Evolutionary conservation across 1,284 basidiomycete species (phyloP).

Genomic region (Phellopilus nigrolimitatus): DNA sequence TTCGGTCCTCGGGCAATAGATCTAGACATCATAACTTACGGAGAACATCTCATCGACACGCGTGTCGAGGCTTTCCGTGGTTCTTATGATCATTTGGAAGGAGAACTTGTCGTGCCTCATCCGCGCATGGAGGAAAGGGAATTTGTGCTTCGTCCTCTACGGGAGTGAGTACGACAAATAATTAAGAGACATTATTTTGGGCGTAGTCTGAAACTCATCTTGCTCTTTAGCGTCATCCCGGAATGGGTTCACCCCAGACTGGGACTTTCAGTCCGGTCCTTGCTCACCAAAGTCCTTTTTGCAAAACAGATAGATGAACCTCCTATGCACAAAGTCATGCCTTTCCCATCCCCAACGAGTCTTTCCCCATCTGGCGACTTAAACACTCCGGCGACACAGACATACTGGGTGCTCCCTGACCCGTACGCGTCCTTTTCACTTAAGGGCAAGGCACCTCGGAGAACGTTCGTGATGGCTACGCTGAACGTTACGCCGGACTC

Average conservation of each 20-base stretch:
- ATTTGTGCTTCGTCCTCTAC: slow-evolving; percentile 86
- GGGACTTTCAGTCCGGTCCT: slow-evolving; percentile 39
- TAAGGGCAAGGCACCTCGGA: slow-evolving; percentile 22
- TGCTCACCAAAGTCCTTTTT: slow-evolving; percentile 41
- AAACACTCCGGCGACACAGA: slow-evolving; percentile 44
- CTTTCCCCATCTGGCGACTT: slow-evolving; percentile 16
- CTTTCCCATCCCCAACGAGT: slow-evolving; percentile 47
- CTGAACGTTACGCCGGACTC: slow-evolving; percentile 96
- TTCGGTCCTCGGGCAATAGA: slow-evolving; percentile 92
- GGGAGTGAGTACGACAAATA: slow-evolving; percentile 59
- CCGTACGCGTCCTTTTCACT: slow-evolving; percentile 19
- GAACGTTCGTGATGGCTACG: slow-evolving; percentile 87
- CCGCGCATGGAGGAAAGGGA: slow-evolving; percentile 78
- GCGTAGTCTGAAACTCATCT: no score
- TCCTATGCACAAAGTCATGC: slow-evolving; percentile 62
- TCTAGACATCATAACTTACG: slow-evolving; percentile 86
- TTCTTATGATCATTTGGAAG: slow-evolving; percentile 47
- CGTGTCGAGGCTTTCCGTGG: slow-evolving; percentile 37
- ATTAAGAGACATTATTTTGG: slow-evolving; percentile 1
- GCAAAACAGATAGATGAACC: slow-evolving; percentile 30
- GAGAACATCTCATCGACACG: slow-evolving; percentile 57
- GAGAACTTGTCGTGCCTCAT: slow-evolving; percentile 82
- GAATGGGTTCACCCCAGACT: slow-evolving; percentile 59
- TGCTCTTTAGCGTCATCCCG: slow-evolving; percentile 65
- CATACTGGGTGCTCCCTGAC: slow-evolving; percentile 49